phyloP scores from a whole-genome alignment of 768 basidiomycete species.

The Rhizopogon sp. region DNA sequence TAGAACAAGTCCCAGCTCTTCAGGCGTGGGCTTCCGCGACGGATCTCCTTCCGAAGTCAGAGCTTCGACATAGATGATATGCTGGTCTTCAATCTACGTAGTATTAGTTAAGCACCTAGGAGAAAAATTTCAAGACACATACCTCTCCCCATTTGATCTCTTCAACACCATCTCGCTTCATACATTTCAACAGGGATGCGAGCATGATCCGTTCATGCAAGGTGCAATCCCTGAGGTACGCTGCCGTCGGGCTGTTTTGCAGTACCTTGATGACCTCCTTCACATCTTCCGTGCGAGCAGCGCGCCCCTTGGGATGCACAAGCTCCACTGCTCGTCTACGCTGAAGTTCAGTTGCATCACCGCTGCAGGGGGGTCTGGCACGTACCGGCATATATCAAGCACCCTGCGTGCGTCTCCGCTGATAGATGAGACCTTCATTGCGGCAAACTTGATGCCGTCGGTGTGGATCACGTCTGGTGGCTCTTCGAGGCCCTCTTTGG shows the following conservation, averaged over 20 bases:
- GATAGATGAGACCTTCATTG: conserved; percentile 71
- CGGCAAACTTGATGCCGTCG: conserved; percentile 82
- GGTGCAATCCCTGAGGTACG: conserved; percentile 76
- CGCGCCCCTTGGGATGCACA: conserved; percentile 42
- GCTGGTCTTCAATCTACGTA: conserved; percentile 67
- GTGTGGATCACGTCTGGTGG: conserved; percentile 48
- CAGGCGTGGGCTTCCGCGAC: conserved; percentile 47
- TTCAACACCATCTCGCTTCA: conserved; percentile 78
- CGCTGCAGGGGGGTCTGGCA: conserved; percentile 1
- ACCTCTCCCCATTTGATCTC: conserved; percentile 87
- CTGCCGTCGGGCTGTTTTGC: conserved; percentile 89
- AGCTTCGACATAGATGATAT: conserved; percentile 60
- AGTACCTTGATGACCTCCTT: conserved; percentile 75
- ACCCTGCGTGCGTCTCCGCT: conserved; percentile 94
- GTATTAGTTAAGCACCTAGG: not conserved
- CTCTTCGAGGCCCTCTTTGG: conserved; percentile 45
- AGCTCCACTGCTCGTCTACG: conserved; percentile 80
- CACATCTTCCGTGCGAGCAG: conserved; percentile 69
- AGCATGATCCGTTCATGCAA: conserved; percentile 89
- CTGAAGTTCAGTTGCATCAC: not conserved
- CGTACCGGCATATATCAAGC: conserved; percentile 85
- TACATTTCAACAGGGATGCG: conserved; percentile 75
- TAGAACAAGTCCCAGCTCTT: conserved; percentile 65
- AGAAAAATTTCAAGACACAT: conserved; percentile 15
- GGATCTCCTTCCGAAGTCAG: conserved; percentile 59